Evolutionary conservation across 2,329 filamentous ascomycete species (phyloP).

Genomic region (Tetracladium maxilliforme): DNA sequence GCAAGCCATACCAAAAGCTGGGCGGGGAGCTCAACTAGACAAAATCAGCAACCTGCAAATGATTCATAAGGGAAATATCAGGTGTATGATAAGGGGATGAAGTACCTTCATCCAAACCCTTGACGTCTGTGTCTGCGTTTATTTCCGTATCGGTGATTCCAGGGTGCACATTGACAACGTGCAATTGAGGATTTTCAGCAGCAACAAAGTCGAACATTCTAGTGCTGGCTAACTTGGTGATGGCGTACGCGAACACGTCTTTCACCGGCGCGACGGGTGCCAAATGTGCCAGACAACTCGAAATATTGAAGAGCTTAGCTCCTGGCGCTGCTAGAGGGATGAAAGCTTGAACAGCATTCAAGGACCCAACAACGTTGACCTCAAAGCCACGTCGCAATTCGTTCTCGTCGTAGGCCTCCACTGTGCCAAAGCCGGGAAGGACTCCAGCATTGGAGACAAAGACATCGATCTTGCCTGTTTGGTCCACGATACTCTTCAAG

Average conservation of each 20-base stretch:
- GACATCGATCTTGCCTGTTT: neutral
- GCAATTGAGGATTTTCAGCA: conserved; percentile 18
- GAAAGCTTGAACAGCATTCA: conserved; percentile 3
- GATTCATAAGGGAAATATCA: conserved; percentile 1
- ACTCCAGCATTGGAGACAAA: no score
- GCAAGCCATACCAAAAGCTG: conserved; percentile 23
- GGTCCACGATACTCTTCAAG: neutral
- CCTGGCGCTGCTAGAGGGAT: no score
- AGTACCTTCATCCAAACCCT: conserved; percentile 1
- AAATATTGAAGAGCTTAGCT: no score
- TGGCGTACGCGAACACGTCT: conserved; percentile 13
- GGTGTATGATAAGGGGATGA: neutral
- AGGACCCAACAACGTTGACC: conserved; percentile 5
- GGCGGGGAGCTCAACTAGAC: conserved; percentile 14
- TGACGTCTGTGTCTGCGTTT: conserved; percentile 5
- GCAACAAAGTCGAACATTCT: conserved; percentile 20
- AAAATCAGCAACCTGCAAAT: conserved; percentile 1
- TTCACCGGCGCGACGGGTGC: conserved; percentile 7
- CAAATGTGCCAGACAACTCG: conserved; percentile 2
- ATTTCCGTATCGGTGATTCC: conserved; percentile 23
- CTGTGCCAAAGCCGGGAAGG: no score
- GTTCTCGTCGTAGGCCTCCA: no score
- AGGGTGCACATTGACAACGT: conserved; percentile 23
- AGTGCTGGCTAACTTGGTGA: conserved; percentile 17
- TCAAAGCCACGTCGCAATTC: conserved; percentile 4